These are phyloP conservation scores for Erigeron canadensis DNA, from an alignment of 129 eudicot genomes.

Conservation along the genomic window DNA sequence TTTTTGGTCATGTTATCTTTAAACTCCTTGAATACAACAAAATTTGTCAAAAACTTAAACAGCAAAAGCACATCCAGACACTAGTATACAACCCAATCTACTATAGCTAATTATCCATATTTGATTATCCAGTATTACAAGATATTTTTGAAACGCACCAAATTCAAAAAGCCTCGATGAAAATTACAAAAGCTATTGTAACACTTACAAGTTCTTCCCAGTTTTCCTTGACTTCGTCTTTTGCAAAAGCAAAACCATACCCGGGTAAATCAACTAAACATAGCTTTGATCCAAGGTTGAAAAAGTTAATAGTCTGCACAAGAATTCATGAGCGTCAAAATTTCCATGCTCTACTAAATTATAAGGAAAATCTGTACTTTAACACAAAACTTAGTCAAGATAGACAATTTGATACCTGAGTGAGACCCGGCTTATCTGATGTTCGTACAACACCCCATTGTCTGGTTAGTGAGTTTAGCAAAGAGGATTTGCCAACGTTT, in stretches of 20 bases:
- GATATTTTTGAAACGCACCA: not conserved
- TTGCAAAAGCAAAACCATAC: slow-evolving; percentile 97
- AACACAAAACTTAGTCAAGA: slow-evolving; percentile 1
- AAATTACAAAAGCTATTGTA: not conserved
- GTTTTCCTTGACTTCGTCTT: slow-evolving; percentile 90
- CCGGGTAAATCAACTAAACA: slow-evolving; percentile 91
- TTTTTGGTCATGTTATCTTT: too few relatives aligned
- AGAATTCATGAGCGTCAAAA: slow-evolving; percentile 9
- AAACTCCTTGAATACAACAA: too few relatives aligned
- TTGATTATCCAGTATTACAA: not conserved
- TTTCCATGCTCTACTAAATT: not conserved
- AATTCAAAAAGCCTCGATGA: not conserved
- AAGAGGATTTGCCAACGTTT: slow-evolving; percentile 92
- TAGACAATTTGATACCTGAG: slow-evolving; percentile 61
- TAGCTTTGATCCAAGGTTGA: slow-evolving; percentile 81
- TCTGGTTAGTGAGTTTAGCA: slow-evolving; percentile 85
- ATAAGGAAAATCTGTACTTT: not conserved
- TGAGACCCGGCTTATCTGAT: slow-evolving; percentile 96
- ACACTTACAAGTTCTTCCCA: slow-evolving; percentile 97
- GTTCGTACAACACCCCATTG: slow-evolving; percentile 98
- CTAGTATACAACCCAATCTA: not conserved
- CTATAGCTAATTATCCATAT: too few relatives aligned
- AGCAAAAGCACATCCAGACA: not conserved
- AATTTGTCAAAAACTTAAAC: too few relatives aligned
- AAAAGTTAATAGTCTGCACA: slow-evolving; percentile 81